Evolutionary conservation across 805 yeast genomes (phyloP).

Genomic region (Myxozyma udenii): DNA sequence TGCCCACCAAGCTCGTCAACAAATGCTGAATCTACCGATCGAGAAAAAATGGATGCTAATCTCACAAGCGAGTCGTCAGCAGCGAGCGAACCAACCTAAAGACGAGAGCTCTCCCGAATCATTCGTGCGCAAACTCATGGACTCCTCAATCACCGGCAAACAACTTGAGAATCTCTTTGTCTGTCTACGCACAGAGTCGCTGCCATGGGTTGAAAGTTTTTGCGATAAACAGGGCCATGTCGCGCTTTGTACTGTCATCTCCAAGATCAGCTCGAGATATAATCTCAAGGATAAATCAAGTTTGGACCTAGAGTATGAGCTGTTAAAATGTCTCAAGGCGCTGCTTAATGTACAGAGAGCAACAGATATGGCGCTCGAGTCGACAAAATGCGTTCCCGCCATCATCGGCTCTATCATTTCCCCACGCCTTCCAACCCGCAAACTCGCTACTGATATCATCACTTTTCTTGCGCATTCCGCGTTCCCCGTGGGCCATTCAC

Average conservation of each 20-base stretch:
- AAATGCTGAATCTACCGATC: slow-evolving; percentile 67
- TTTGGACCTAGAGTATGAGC: slow-evolving; percentile 67
- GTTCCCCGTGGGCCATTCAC: slow-evolving; percentile 50
- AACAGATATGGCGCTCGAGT: slow-evolving; percentile 50
- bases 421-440: slow-evolving; percentile 70
- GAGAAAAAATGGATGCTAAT: slow-evolving; percentile 91
- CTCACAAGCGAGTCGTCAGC: slow-evolving; percentile 65
- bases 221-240: slow-evolving; percentile 78
- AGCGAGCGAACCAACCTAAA: slow-evolving; percentile 35
- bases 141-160: slow-evolving; percentile 61
- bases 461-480: slow-evolving; percentile 51
- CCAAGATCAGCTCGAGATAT: slow-evolving; percentile 46
- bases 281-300: slow-evolving; percentile 41
- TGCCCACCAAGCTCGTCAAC: slow-evolving; percentile 70
- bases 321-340: slow-evolving; percentile 75
- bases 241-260: slow-evolving; percentile 65
- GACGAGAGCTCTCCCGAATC: slow-evolving; percentile 58
- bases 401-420: slow-evolving; percentile 72
- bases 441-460: slow-evolving; percentile 74
- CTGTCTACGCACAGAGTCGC: slow-evolving; percentile 84
- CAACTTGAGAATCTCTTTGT: slow-evolving; percentile 86
- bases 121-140: slow-evolving; percentile 71
- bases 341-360: slow-evolving; percentile 60
- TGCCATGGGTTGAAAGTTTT: slow-evolving; percentile 76
- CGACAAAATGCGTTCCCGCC: slow-evolving; percentile 53